phyloP scores from a whole-genome alignment of 2,329 filamentous ascomycete species.

The Pestalotiopsis sp. region DNA sequence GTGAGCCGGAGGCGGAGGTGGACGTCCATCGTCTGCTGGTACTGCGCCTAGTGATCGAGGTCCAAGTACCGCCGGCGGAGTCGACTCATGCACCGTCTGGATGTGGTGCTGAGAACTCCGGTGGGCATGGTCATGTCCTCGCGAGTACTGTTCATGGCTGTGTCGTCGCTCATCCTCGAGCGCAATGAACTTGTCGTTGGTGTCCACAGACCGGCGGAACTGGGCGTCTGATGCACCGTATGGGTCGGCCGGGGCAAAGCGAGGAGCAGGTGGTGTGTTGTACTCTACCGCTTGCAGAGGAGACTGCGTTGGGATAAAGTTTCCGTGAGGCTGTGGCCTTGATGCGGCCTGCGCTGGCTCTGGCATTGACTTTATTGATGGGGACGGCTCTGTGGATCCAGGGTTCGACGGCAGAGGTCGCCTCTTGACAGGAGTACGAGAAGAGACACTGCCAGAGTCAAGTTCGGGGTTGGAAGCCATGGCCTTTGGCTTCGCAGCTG shows the following conservation, averaged over 20 bases:
- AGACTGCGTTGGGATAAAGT: conserved; percentile 53
- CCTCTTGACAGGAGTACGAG: conserved; percentile 71
- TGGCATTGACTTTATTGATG: conserved; percentile 35
- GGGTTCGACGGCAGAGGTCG: conserved; percentile 84
- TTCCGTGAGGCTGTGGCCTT: conserved; percentile 47
- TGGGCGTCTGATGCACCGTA: conserved; percentile 35
- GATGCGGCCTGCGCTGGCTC: conserved; percentile 51
- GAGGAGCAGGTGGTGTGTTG: conserved; percentile 38
- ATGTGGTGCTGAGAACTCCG: conserved; percentile 22
- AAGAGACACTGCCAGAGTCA: conserved; percentile 26
- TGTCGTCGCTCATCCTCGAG: conserved; percentile 34
- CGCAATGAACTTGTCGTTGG: conserved; percentile 25
- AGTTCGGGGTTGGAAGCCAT: conserved; percentile 35
- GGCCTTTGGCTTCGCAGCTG: conserved; percentile 56
- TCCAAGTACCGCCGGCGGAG: conserved; percentile 22
- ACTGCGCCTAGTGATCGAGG: conserved; percentile 34
- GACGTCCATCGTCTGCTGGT: conserved; percentile 40
- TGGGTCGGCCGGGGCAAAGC: conserved; percentile 37
- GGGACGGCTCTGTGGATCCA: conserved; percentile 55
- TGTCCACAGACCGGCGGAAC: conserved; percentile 24
- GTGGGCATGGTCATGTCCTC: conserved; percentile 27
- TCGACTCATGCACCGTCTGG: conserved; percentile 22
- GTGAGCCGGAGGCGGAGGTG: conserved; percentile 60
- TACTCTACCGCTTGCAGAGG: conserved; percentile 57
- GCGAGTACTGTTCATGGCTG: conserved; percentile 33